Percentiles rank a stretch among this genome's conserved stretches.
Evolutionary conservation across 805 yeast genomes (phyloP).

Genomic region (Teunomyces lycoperdinae): DNA sequence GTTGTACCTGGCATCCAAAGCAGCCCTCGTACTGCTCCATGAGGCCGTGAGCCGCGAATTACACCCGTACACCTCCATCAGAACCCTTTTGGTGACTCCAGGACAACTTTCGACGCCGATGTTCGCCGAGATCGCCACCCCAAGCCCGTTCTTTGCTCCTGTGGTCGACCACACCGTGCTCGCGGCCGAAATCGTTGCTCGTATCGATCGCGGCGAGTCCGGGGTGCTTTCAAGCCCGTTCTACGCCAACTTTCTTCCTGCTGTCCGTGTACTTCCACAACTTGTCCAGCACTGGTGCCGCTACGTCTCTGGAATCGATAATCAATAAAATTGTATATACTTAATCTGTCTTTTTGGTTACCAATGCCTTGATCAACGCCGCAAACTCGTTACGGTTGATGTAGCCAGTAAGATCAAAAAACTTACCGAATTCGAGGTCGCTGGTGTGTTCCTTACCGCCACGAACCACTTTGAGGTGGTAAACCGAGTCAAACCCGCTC

Average conservation of each 20-base stretch:
- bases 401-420: constrained; percentile 48
- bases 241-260: constrained; percentile 46
- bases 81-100: constrained; percentile 42
- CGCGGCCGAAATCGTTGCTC: constrained; percentile 32
- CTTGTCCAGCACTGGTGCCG: constrained; percentile 34
- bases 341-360: constrained; percentile 7
- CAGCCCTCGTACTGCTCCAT: constrained; percentile 42
- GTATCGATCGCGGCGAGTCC: constrained; percentile 33
- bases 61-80: constrained; percentile 17
- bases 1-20: constrained; percentile 49
- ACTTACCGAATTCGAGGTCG: constrained; percentile 31
- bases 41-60: constrained; percentile 46
- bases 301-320: constrained; percentile 36
- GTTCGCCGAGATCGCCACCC: constrained; percentile 47
- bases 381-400: constrained; percentile 35
- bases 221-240: constrained; percentile 47
- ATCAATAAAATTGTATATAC: not conserved
- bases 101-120: constrained; percentile 51
- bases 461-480: constrained; percentile 32
- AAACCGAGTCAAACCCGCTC: constrained; percentile 45
- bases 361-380: constrained; percentile 17
- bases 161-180: constrained; percentile 36
- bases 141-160: constrained; percentile 47
- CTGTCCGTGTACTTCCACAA: constrained; percentile 41
- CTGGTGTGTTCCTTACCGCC: constrained; percentile 23